A percentile compares a stretch with the other conserved stretches of the same genome.
These are phyloP conservation scores for Parafenestella ontariensis DNA, from an alignment of 2,329 filamentous ascomycete genomes.

Conservation along the genomic window DNA sequence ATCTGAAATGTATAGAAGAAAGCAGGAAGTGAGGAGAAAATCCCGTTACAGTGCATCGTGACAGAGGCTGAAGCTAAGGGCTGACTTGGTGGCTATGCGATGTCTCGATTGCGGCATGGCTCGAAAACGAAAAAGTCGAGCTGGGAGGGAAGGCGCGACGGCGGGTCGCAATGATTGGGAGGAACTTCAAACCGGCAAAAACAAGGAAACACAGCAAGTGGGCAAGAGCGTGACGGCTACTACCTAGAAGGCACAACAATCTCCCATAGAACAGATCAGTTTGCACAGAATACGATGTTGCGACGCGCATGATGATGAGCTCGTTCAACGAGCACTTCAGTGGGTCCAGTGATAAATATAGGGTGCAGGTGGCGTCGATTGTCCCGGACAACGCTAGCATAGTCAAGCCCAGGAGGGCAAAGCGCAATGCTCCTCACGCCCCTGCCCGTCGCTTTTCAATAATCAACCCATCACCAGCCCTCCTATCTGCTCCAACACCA, in stretches of 20 bases:
- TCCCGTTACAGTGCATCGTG: background rate
- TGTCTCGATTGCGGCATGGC: background rate
- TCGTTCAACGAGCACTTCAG: background rate
- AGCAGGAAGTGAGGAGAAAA: background rate
- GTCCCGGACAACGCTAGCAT: background rate
- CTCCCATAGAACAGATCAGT: no score
- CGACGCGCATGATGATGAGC: constrained; percentile 3
- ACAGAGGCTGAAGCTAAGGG: background rate
- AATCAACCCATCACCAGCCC: constrained; percentile 4
- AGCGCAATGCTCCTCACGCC: constrained; percentile 1
- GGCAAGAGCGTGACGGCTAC: background rate
- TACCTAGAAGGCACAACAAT: background rate
- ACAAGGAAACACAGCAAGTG: background rate
- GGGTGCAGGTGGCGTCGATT: background rate
- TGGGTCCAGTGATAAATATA: constrained; percentile 4
- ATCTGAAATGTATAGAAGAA: no score
- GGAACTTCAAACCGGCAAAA: background rate
- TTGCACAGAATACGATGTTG: no score
- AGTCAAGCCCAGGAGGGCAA: background rate
- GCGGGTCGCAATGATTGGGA: constrained; percentile 1
- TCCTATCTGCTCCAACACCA: constrained; percentile 25
- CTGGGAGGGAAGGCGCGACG: constrained; percentile 2
- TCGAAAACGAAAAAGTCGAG: background rate
- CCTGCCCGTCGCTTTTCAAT: constrained; percentile 1
- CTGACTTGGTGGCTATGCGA: constrained; percentile 4